A percentile compares a stretch with the other conserved stretches of the same genome.
Conservation (phyloP, 2,329 filamentous ascomycete species). For the Podosphaera xanthii region DNA sequence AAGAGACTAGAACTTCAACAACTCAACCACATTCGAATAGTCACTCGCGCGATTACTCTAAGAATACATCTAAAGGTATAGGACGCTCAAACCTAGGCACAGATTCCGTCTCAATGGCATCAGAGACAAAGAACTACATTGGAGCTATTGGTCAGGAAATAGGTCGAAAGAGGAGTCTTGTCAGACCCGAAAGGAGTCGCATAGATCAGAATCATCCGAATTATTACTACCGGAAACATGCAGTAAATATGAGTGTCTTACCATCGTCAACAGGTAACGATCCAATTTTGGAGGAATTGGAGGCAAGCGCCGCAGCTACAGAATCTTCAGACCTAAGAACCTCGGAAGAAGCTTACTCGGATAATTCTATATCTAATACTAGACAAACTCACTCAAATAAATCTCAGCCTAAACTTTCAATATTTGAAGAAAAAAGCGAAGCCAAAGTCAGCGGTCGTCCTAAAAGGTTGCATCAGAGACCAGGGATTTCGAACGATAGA, state of each 20-base stretch:
- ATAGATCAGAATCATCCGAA: slow-evolving; percentile 78
- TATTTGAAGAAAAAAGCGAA: slow-evolving; percentile 8
- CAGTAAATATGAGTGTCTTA: slow-evolving; percentile 71
- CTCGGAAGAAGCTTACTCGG: slow-evolving; percentile 14
- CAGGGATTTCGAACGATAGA: slow-evolving; percentile 42
- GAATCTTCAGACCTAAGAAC: slow-evolving; percentile 14
- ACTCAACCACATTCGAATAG: slow-evolving; percentile 10
- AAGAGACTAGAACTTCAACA: slow-evolving; percentile 33
- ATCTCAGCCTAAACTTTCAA: slow-evolving; percentile 8
- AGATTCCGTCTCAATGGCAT: slow-evolving; percentile 20
- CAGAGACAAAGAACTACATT: slow-evolving; percentile 20
- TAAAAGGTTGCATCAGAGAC: slow-evolving; percentile 20
- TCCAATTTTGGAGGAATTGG: slow-evolving; percentile 58
- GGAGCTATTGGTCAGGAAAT: slow-evolving; percentile 17
- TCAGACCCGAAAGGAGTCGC: slow-evolving; percentile 69
- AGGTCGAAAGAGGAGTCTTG: slow-evolving; percentile 61
- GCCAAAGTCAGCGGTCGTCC: slow-evolving; percentile 12
- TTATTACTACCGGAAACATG: slow-evolving; percentile 88
- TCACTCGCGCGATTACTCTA: slow-evolving; percentile 31
- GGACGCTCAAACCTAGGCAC: slow-evolving; percentile 19
- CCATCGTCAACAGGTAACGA: slow-evolving; percentile 88
- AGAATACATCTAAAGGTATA: slow-evolving; percentile 34
- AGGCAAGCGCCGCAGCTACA: slow-evolving; percentile 21
- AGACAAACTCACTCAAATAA: slow-evolving; percentile 9
- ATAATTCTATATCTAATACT: slow-evolving; percentile 8